Evolutionary conservation across 176 grass and related monocot species (phyloP), one percentile per base, ranked within the genome.

Genomic region (Hordeum vulgare): DNA sequence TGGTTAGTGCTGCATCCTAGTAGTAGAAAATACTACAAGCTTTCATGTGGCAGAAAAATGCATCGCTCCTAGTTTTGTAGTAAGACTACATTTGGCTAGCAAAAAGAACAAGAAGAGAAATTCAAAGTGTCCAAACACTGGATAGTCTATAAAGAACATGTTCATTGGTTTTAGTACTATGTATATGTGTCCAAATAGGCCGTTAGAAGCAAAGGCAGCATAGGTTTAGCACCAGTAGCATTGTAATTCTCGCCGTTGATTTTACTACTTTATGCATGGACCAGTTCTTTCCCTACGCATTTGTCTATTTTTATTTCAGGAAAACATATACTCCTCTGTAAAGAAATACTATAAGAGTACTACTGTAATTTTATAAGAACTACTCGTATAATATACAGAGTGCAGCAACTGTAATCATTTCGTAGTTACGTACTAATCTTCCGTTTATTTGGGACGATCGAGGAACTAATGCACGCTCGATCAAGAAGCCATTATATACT

Each of bases 131-230:
- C 14, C 45, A 57, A 29, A 17, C 21, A 27, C 25, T 8, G 73
- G 1, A 4, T 54, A 41, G 74, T n/a, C 66, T 40, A 25, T n/a
- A 14, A 4, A 12, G n/a, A n/a, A 66, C 28, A 2, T 76, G 49
- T 9, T 18, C 14, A 15, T 64, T 7, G 15, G 20, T 9, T 9
- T 11, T 34, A 34, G 36, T 23, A 62, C 27, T 13, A 37, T 68
- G 66, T 42, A 77, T 18, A 21, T 35, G 37, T 66, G 37, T 66
- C 59, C 59, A 85, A 80, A 80, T 65, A 42, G 35, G 21, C 13
- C 76, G 87, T 79, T 60, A 26, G 51, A 80, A 85, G 80, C 81
- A 75, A 89, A 47, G 82, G 11, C 31, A 12, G 6, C 60, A 58
- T 29, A 31, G 17, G 26, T 13, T 13, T 31, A n/a, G 29, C 44